Evolutionary conservation across 495 filamentous ascomycete genomes (phyloP).

Genomic region (Terfezia claveryi): DNA sequence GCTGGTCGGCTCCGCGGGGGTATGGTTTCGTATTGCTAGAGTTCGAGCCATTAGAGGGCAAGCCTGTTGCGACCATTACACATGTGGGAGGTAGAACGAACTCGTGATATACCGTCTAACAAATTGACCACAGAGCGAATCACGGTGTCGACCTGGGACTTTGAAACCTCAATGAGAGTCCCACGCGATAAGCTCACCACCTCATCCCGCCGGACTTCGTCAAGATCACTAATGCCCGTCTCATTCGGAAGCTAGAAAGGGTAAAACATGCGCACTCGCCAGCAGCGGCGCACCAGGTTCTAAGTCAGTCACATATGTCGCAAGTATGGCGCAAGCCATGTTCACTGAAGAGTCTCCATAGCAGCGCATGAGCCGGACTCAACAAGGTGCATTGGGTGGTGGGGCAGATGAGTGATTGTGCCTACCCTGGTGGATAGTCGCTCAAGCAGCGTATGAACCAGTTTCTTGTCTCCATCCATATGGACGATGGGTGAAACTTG

Average conservation of each 20-base stretch:
- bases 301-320: neutral
- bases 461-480: slow-evolving; percentile 40
- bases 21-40: slow-evolving; percentile 5
- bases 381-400: neutral
- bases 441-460: slow-evolving; percentile 42
- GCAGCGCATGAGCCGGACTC: neutral
- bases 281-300: neutral
- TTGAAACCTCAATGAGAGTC: slow-evolving; percentile 37
- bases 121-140: slow-evolving; percentile 31
- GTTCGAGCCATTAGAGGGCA: neutral
- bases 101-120: slow-evolving; percentile 18
- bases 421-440: slow-evolving; percentile 39
- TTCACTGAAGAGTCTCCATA: slow-evolving; percentile 1
- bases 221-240: slow-evolving; percentile 31
- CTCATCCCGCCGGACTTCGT: slow-evolving; percentile 38
- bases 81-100: slow-evolving; percentile 16
- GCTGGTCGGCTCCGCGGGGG: slow-evolving; percentile 25
- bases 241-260: slow-evolving; percentile 36
- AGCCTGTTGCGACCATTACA: neutral
- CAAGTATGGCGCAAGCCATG: slow-evolving; percentile 6
- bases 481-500: neutral
- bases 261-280: neutral
- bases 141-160: slow-evolving; percentile 29
- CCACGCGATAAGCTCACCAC: slow-evolving; percentile 35
- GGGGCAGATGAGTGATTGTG: neutral